Percentiles rank a stretch among this genome's conserved stretches.
phyloP scores from a whole-genome alignment of 495 filamentous ascomycete genomes.

The Xylaria longipes region DNA sequence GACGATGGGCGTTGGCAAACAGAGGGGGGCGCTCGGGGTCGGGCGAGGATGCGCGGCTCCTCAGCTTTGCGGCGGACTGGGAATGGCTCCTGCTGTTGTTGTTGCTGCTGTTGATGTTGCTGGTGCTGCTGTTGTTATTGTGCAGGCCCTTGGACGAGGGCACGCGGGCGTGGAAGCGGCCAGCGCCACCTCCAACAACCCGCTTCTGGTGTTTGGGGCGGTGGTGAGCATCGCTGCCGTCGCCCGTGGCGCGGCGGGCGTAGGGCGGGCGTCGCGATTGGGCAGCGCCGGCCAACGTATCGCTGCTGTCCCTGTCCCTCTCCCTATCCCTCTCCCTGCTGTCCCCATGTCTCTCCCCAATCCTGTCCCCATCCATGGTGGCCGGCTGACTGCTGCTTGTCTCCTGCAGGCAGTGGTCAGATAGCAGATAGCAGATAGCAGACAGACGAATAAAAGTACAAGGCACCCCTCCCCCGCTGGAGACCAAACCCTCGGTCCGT shows the following conservation, averaged over 20 bases:
- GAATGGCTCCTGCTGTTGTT: conserved; percentile 43
- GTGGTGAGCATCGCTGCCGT: conserved; percentile 33
- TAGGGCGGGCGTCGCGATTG: conserved; percentile 57
- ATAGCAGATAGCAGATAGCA: neutral
- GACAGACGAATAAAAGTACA: neutral
- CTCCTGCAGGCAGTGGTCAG: no score
- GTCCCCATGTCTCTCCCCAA: conserved; percentile 19
- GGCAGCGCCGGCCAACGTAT: conserved; percentile 36
- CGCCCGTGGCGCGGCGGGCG: conserved; percentile 44
- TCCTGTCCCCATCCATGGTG: conserved; percentile 14
- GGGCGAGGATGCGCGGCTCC: conserved; percentile 44
- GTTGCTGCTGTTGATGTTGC: no score
- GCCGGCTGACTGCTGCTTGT: neutral
- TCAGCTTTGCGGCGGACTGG: conserved; percentile 48
- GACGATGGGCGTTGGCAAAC: conserved; percentile 48
- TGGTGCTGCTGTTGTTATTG: conserved; percentile 35
- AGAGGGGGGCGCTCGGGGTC: conserved; percentile 42
- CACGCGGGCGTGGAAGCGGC: conserved; percentile 49
- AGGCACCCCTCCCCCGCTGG: conserved; percentile 11
- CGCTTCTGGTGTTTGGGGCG: conserved; percentile 52
- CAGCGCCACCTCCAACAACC: conserved; percentile 50
- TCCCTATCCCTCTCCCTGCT: conserved; percentile 1
- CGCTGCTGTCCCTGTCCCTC: conserved; percentile 12
- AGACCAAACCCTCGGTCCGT: conserved; percentile 3
- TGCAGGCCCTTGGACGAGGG: conserved; percentile 55